Evolutionary conservation across 352 stramenopile genomes (phyloP), one percentile per base, ranked within the genome.

Genomic region (Phytophthora chlamydospora): DNA sequence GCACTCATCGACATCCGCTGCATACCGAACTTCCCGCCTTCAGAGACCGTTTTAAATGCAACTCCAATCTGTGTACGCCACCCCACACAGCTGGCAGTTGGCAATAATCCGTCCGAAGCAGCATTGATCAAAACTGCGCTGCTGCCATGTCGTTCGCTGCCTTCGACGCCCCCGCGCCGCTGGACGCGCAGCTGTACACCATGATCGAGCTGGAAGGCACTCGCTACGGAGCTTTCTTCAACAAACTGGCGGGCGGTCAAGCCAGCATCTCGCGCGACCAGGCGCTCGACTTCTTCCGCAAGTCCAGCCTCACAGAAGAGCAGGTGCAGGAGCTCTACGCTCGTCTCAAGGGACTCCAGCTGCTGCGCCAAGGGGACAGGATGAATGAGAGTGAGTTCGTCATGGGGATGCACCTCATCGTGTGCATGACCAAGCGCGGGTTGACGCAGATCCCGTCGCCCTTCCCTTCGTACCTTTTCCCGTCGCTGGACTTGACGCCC

Each of bases 321-420:
- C 69, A 90, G 58, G 70, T 90, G 21, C 45, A 69, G 13, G 58
- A 76, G 38, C 66, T 91, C 33, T 86, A 83, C 44, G 39, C 35
- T 17, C 64, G 73, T 0, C 58, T 91, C 38, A 89, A 89, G 69
- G 49, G 46, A 14, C 66, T 81, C 27, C 56, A 73, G 3, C 17
- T 89, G 27, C 43, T 75, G n/a, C 16, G 45, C 0, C 73, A 87
- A 46, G 5, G 41, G 1, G 13, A 72, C 21, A 38, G 52, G 11
- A 62, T 93, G 57, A 75, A 68, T 39, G 71, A 78, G 54, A 76
- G 70, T 21, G 78, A 89, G 58, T 93, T 93, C 54, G 55, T 80
- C 41, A 74, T 87, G 49, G 78, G 62, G 33, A 93, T 93, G 84
- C 84, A 93, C 66, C 67, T 93, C 14, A 91, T 93, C 45, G 76